Conservation (phyloP, 306 rosid genomes). For the Citrullus mucosospermus region DNA sequence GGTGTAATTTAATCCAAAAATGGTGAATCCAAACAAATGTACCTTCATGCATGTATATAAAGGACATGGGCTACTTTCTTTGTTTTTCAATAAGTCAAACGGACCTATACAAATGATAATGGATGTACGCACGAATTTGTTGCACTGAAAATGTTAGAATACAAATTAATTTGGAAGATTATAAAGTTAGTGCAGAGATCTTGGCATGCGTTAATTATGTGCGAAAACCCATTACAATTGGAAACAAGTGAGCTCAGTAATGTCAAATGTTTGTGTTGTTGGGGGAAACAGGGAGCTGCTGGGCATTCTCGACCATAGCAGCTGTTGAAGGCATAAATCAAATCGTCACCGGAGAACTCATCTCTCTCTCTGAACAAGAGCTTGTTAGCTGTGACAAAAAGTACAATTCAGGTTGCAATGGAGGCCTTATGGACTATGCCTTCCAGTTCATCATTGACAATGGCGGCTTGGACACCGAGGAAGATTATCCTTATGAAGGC, state of each 20-base stretch:
- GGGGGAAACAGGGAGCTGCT: constrained; percentile 62
- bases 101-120: too few relatives aligned
- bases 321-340: constrained; percentile 78
- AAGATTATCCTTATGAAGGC: constrained; percentile 68
- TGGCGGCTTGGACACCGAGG: constrained; percentile 84
- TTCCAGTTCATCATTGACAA: constrained; percentile 64
- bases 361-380: constrained; percentile 83
- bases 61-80: too few relatives aligned
- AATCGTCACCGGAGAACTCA: constrained; percentile 54
- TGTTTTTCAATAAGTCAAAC: too few relatives aligned
- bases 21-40: too few relatives aligned
- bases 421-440: constrained; percentile 88
- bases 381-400: constrained; percentile 69
- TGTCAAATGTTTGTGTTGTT: not conserved
- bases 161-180: too few relatives aligned
- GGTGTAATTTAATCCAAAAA: too few relatives aligned
- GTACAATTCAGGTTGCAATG: constrained; percentile 66
- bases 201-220: not conserved
- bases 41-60: too few relatives aligned
- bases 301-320: constrained; percentile 89
- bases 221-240: not conserved
- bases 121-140: too few relatives aligned
- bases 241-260: not conserved
- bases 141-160: too few relatives aligned
- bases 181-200: not conserved